A percentile compares a stretch with the other conserved stretches of the same genome.
Evolutionary conservation across 345 rosid species (phyloP).

Genomic region (Sisymbrium irio): DNA sequence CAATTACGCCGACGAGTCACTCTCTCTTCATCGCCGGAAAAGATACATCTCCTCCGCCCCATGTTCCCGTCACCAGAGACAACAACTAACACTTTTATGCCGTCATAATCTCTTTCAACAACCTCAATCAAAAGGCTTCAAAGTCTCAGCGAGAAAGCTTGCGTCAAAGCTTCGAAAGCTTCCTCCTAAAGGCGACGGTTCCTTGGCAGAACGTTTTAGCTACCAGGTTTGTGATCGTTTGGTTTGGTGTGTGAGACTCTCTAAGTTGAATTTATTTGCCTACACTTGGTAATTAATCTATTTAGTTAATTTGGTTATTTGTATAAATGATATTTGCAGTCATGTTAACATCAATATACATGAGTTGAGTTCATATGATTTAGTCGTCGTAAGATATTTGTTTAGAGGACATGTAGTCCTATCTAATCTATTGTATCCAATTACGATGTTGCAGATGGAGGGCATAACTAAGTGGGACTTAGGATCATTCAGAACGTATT

Average conservation of each 20-base stretch:
- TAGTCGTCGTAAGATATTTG: background rate
- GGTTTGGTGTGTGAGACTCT: conserved; percentile 4
- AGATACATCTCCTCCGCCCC: background rate
- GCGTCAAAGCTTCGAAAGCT: conserved; percentile 72
- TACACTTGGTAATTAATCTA: background rate
- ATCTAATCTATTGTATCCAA: background rate
- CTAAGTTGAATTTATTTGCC: background rate
- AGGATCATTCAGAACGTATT: conserved; percentile 24
- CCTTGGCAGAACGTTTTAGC: conserved; percentile 40
- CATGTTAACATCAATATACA: background rate
- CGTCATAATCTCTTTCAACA: background rate
- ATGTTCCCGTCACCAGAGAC: background rate
- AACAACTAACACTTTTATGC: background rate
- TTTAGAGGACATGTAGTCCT: background rate
- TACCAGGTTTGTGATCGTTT: conserved; percentile 45
- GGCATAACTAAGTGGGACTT: conserved; percentile 33
- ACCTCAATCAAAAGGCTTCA: background rate
- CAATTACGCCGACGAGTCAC: background rate
- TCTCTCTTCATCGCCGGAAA: conserved; percentile 14
- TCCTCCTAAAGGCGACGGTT: conserved; percentile 46
- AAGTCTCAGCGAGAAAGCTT: conserved; percentile 71
- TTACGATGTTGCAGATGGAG: conserved; percentile 24
- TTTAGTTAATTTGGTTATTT: background rate
- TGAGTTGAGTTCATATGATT: background rate
- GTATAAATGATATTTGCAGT: background rate